Base-by-base conservation (phyloP, 768 basidiomycete species). In the Podaxis sp. region DNA sequence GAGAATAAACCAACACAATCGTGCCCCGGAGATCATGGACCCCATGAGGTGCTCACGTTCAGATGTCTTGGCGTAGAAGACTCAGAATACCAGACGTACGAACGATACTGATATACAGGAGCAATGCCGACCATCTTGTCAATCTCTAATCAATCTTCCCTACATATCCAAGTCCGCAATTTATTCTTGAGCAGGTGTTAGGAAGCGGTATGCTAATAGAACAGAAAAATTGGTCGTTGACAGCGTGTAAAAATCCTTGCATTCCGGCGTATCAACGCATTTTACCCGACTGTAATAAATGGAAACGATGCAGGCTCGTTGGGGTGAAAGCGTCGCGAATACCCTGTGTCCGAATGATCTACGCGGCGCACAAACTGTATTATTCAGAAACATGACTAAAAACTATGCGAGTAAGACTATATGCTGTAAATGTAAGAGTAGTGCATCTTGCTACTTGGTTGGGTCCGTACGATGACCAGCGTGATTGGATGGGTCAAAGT, bases 131-230 rank as follows among this genome's bases (percentile, higher is more conserved):
- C 26, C 26, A 6, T 6, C 13, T 44, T 28, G 13, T 15, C 38
- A 24, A 57, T 57, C 56, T 57, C 40, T 11, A 17, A 57, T 57
- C 56, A 57, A 57, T 57, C 56, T 57, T 57, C 49, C 13, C 26
- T 22, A 11, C 22, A 3, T 12, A 13, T n/a, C 30, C 58, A 22
- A 17, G 7, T 40, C 33, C 15, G 5, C 5, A 26, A 4, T 51
- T 37, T 50, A 49, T 59, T 59, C 33, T 37, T 60, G 38, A 37
- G 24, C 13, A 40, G n/a, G 49, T 36, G 46, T 5, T 48, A 22
- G 15, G 5, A 36, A 17, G 44, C 57, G 57, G 36, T 33, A 11
- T 7, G n/a, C 15, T 26, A 36, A 30, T n/a, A 48, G 22, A 17
- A n/a, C 15, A 24, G 33, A 33, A 10, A 33, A 33, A 33, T 8